Base-by-base conservation (phyloP, 495 filamentous ascomycete species). In the Hyaloscypha hepaticicola region DNA sequence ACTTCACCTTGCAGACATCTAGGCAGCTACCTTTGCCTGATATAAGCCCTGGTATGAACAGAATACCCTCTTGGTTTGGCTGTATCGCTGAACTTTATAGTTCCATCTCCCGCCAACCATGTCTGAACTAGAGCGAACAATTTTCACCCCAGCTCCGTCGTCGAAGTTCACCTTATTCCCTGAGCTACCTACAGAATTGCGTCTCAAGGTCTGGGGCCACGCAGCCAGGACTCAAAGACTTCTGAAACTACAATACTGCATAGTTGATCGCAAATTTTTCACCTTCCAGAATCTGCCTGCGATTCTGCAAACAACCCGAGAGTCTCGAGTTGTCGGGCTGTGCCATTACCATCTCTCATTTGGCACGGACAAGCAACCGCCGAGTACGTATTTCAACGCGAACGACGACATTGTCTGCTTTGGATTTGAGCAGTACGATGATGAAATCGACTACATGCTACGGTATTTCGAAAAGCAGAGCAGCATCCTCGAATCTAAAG, bases 181-280 rank as follows among this genome's bases (percentile, higher is more conserved):
- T 11, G 29, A 41, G 19, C 49, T 65, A 3, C 63, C 63, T 5
- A 59, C 63, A 3, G 63, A 65, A 60, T 0, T 65, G 3, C 55
- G 63, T 25, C 55, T 65, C 28, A 65, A 65, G 31, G 55, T 65
- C 29, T 65, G 63, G 63, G n/a, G 25, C 0, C 45, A 51, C 29
- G 55, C 57, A 25, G 34, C 50, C 3, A 24, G 7, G 24, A 22
- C 48, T 41, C 31, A 22, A 5, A 11, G 63, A 22, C 21, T 58
- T 27, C 27, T 65, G 6, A 56, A 65, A 16, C 48, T 65, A 9
- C 48, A 53, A 8, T 60, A 65, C 31, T 24, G 57, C 28, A 56
- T 59, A 19, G 28, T 27, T 11, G 31, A 31, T 16, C 26, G 48
- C 31, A n/a, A 60, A 14, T 60, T 65, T n/a, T n/a, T 38, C 16